Evolutionary conservation across 108 stramenopile genomes (phyloP), one percentile per base, ranked within the genome.

Genomic region (Fragilariopsis cylindrus): DNA sequence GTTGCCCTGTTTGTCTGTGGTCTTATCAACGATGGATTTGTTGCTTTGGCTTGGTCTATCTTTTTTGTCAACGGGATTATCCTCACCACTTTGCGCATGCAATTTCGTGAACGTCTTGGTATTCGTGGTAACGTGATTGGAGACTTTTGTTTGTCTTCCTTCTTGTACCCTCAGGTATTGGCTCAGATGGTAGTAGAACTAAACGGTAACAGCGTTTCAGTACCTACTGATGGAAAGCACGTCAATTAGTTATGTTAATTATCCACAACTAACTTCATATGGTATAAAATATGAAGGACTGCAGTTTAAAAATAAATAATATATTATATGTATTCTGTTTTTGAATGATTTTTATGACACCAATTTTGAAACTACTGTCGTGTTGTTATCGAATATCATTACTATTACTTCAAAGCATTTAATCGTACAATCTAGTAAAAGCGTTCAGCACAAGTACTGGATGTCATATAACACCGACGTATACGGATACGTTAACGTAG

Each of bases 151-250:
- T 18, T 12, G 3, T 72, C 80, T 2, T 18, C 48, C 8, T 72
- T 76, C 40, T 5, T 81, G 40, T 81, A 67, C 65, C 80, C 80
- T 6, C 80, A 81, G 57, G 71, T 60, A 9, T 58, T 81, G 44
- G 60, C 64, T 1, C 80, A 81, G 30, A 65, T 81, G 74, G 48
- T 47, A 7, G 21, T 57, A 13, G 69, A 77, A 64, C 43, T 77
- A 30, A 47, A 58, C 5, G 21, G 57, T 57, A 3, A 57, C 7
- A 18, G 13, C 7, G 57, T 18, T 7, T 57, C 57, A 19, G 57
- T 7, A 7, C 21, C 21, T 15, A 19, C 21, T 18, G 57, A 9
- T 19, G 57, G 12, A 9, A 52, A 13, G 13, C 50, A 52, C 50
- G 50, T 13, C 13, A 13, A 52, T 52, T 30, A 30, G 30, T 30